Conservation (phyloP, 805 yeast species). For the Sugiyamaella floridensis region DNA sequence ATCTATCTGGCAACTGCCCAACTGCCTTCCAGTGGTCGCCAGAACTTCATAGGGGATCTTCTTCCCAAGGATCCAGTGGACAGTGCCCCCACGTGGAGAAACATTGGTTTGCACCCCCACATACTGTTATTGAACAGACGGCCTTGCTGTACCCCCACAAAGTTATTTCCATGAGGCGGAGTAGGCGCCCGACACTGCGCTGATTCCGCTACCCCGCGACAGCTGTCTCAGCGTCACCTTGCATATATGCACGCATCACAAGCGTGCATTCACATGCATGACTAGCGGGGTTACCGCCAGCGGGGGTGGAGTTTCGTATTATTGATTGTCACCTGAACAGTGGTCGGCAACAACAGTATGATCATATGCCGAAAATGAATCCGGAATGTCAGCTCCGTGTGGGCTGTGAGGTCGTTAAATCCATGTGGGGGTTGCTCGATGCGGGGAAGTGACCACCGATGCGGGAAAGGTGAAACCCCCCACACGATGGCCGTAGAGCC, state of each 20-base stretch:
- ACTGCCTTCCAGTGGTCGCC: too few relatives aligned
- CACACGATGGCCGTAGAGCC: too few relatives aligned
- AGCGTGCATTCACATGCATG: neutral
- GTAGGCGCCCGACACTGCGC: neutral
- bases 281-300: neutral
- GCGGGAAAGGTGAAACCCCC: too few relatives aligned
- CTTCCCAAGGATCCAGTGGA: too few relatives aligned
- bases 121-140: neutral
- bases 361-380: too few relatives aligned
- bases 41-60: too few relatives aligned
- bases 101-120: neutral
- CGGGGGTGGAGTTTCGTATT: neutral
- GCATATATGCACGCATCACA: neutral
- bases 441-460: too few relatives aligned
- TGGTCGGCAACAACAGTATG: neutral
- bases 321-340: neutral
- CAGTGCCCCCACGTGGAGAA: too few relatives aligned
- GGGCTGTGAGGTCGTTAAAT: too few relatives aligned
- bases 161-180: neutral
- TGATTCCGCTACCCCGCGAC: neutral
- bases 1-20: too few relatives aligned
- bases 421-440: too few relatives aligned
- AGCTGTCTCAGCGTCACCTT: neutral
- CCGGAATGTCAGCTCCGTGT: too few relatives aligned
- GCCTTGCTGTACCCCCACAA: neutral